Evolutionary conservation across 768 basidiomycete species (phyloP).

Genomic region (Psilocybe cubensis): DNA sequence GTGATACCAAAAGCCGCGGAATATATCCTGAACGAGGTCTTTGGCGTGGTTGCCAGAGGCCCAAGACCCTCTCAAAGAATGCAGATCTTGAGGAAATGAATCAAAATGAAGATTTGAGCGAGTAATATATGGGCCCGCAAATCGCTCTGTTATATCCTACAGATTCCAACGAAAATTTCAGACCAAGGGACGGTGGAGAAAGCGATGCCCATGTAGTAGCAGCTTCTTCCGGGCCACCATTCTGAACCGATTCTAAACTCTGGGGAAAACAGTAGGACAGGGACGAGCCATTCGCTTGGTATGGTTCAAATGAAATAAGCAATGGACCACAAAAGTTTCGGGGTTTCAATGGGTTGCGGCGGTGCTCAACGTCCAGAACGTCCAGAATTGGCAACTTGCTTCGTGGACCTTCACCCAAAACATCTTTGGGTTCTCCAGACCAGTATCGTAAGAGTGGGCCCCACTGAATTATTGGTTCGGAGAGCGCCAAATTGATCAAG

Average conservation of each 20-base stretch:
- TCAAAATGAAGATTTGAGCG: constrained; percentile 9
- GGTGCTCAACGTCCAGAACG: constrained; percentile 1
- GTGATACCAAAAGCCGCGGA: constrained; percentile 20
- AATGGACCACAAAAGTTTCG: constrained; percentile 7
- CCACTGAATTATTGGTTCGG: not conserved
- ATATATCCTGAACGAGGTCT: constrained; percentile 19
- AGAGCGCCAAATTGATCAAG: not conserved
- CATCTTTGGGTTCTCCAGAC: not conserved
- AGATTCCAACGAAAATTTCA: constrained; percentile 9
- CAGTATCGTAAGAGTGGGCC: not conserved
- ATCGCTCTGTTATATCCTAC: constrained; percentile 7
- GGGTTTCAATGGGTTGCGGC: not conserved
- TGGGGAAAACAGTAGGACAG: constrained; percentile 5
- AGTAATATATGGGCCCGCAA: constrained; percentile 7
- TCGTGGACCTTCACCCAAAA: not conserved
- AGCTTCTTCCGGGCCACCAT: constrained; percentile 11
- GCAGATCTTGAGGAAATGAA: constrained; percentile 22
- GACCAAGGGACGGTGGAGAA: not conserved
- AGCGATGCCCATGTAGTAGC: constrained; percentile 12
- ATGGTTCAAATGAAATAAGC: not conserved
- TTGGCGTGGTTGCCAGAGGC: constrained; percentile 15
- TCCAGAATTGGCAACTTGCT: not conserved
- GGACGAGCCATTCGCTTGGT: constrained; percentile 8
- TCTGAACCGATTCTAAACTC: constrained; percentile 10
- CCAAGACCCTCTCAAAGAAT: constrained; percentile 19